phyloP scores from a whole-genome alignment of 345 rosid species.

The Dipteronia dyeriana region DNA sequence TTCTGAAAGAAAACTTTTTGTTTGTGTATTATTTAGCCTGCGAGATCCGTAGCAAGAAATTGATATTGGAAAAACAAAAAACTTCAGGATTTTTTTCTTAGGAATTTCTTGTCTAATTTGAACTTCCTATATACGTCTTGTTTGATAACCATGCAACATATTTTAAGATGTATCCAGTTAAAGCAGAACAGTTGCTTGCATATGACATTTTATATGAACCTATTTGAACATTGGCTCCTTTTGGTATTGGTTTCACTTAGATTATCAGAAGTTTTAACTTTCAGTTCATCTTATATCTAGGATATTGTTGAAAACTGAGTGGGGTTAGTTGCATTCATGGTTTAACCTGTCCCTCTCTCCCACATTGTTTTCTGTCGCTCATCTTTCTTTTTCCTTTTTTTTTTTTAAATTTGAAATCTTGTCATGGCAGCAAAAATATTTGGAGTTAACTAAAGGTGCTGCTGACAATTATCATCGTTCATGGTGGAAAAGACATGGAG shows the following conservation, averaged over 20 bases:
- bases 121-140: neutral
- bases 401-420: slow-evolving; percentile 14
- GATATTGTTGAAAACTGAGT: neutral
- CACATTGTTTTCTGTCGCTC: slow-evolving; percentile 5
- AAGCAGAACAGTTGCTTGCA: neutral
- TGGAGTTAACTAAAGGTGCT: slow-evolving; percentile 92
- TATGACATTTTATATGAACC: neutral
- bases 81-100: neutral
- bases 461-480: slow-evolving; percentile 93
- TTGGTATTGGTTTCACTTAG: neutral
- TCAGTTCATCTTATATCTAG: neutral
- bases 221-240: neutral
- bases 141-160: neutral
- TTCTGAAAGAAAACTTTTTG: slow-evolving; percentile 4
- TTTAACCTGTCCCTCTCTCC: slow-evolving; percentile 16
- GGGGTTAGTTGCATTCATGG: slow-evolving; percentile 9
- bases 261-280: neutral
- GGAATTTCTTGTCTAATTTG: slow-evolving; percentile 4
- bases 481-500: slow-evolving; percentile 99
- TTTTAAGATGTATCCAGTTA: slow-evolving; percentile 6
- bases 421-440: slow-evolving; percentile 77
- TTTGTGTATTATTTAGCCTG: neutral
- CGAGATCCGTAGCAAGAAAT: neutral
- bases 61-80: neutral
- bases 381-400: neutral